A percentile compares a stretch with the other conserved stretches of the same genome.
These are phyloP conservation scores for Colletotrichum sp. DNA, from an alignment of 2,329 filamentous ascomycete species.

Conservation along the genomic window DNA sequence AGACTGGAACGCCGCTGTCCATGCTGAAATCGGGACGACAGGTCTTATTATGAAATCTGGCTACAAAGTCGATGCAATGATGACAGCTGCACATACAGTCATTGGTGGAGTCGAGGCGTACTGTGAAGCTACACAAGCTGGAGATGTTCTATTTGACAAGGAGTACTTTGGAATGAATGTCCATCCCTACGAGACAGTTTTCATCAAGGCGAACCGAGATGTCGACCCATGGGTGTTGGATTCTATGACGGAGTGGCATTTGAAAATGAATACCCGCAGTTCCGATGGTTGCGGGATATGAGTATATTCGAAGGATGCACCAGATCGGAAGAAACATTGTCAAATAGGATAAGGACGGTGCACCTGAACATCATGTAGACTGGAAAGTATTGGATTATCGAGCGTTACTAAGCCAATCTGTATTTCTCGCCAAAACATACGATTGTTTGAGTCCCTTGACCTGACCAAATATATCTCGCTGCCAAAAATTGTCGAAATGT, in stretches of 20 bases:
- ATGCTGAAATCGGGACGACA: slow-evolving; percentile 35
- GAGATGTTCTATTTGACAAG: slow-evolving; percentile 28
- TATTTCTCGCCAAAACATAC: background rate
- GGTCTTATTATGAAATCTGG: slow-evolving; percentile 30
- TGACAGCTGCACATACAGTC: slow-evolving; percentile 30
- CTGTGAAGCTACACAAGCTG: slow-evolving; percentile 8
- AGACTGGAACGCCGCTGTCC: slow-evolving; percentile 27
- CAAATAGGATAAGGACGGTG: background rate
- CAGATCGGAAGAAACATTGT: background rate
- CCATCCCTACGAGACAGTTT: slow-evolving; percentile 42
- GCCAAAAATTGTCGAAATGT: background rate
- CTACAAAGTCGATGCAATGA: slow-evolving; percentile 36
- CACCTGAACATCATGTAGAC: background rate
- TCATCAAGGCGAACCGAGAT: slow-evolving; percentile 35
- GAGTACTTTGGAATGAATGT: slow-evolving; percentile 35
- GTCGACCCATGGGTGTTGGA: slow-evolving; percentile 29
- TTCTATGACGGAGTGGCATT: slow-evolving; percentile 33
- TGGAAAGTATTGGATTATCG: background rate
- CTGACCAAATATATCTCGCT: background rate
- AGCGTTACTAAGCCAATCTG: background rate
- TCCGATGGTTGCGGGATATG: slow-evolving; percentile 24
- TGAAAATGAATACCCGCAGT: slow-evolving; percentile 23
- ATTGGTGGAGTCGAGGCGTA: background rate
- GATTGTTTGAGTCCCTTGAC: background rate
- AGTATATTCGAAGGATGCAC: background rate